Evolutionary conservation across 2,329 filamentous ascomycete species (phyloP).

Genomic region (Sporothrix variecibatus): DNA sequence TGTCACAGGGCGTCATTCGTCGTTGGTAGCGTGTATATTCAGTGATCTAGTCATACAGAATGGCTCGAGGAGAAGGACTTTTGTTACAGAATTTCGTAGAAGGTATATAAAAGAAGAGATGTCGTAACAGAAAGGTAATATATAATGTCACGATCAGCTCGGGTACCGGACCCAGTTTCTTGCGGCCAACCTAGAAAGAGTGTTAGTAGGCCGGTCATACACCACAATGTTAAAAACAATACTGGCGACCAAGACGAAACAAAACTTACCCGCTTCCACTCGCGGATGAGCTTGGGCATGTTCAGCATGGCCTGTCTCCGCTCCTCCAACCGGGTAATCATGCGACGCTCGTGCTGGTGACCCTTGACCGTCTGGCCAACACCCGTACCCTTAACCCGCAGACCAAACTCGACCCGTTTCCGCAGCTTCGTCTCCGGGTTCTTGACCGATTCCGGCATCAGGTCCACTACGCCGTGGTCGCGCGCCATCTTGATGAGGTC

Average conservation of each 20-base stretch:
- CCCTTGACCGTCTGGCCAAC: conserved; percentile 93
- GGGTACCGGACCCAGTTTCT: conserved; percentile 61
- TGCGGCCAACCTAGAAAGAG: conserved; percentile 51
- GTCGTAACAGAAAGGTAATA: not conserved
- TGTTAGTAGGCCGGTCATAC: conserved; percentile 32
- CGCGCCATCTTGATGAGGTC: conserved; percentile 85
- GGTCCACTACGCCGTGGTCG: conserved; percentile 75
- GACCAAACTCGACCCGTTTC: conserved; percentile 73
- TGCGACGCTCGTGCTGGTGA: conserved; percentile 84
- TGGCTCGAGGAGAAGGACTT: conserved; percentile 5
- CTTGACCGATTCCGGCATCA: conserved; percentile 77
- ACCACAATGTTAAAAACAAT: conserved; percentile 34
- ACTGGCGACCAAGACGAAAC: not conserved
- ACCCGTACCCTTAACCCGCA: conserved; percentile 90
- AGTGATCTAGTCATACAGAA: conserved; percentile 19
- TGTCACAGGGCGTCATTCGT: too few relatives aligned
- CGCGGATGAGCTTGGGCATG: conserved; percentile 88
- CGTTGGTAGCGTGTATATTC: not conserved
- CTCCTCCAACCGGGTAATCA: conserved; percentile 81
- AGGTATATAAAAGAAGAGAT: conserved; percentile 14
- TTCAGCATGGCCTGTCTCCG: conserved; percentile 89
- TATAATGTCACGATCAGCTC: conserved; percentile 45
- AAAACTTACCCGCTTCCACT: conserved; percentile 83
- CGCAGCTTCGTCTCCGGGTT: conserved; percentile 69
- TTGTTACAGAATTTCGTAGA: conserved; percentile 13